Base-by-base conservation (phyloP, 1,284 basidiomycete genomes). In the Tetrapyrgos nigripes region DNA sequence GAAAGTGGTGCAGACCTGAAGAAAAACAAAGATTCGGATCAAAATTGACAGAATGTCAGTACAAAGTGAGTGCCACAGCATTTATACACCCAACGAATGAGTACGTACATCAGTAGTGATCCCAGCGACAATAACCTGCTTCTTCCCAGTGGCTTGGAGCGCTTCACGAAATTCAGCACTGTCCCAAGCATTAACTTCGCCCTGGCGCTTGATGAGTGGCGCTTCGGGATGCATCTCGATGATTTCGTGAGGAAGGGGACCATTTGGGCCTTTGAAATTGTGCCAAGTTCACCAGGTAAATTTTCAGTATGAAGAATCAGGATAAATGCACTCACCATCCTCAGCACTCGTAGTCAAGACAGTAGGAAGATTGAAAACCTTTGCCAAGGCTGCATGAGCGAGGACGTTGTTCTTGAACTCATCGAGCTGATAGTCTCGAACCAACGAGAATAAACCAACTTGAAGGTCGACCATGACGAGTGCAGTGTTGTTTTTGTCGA, bases 181-280 rank as follows among this genome's bases (percentile, higher is more conserved):
- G 63, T 81, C 79, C 80, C 80, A 82, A 14, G 80, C 79, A 58
- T 81, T 68, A 21, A 81, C 80, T 64, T 81, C 79, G 1, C 79
- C 80, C 14, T 73, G 65, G 13, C 80, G 73, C 68, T 75, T 79
- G 68, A 81, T 77, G 56, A 74, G 66, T 9, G 79, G 72, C 1
- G 78, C 76, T 49, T 77, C 63, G 2, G 78, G 76, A 54, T 81
- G 76, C 75, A 81, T 74, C 1, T 68, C 75, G 23, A 74, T 27
- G 53, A 82, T 73, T 62, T 81, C 79, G 50, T 66, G 66, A 2
- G 76, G 76, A 11, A 81, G 67, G 14, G 78, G 79, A 1, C 79
- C 79, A 59, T 81, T 81, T 4, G 79, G 79, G 8, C 79, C 78
- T 79, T 51, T 9, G 29, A 17, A 44, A 35, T 40, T 11, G n/a